Percentiles rank a stretch among this genome's conserved stretches.
Evolutionary conservation across 768 basidiomycete species (phyloP).

Genomic region (Lentinula raphanica): DNA sequence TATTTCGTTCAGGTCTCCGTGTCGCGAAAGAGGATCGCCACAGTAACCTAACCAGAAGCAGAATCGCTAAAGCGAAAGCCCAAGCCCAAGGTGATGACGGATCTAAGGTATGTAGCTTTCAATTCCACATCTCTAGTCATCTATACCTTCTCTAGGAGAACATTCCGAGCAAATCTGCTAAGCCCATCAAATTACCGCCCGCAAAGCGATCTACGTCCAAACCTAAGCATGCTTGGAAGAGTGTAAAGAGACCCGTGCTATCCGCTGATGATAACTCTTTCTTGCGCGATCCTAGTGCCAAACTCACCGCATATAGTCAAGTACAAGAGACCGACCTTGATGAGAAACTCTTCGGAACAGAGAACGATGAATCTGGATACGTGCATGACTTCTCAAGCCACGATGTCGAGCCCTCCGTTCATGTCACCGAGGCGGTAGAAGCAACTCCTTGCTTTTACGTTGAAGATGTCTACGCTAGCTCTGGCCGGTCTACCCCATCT

Average conservation of each 20-base stretch:
- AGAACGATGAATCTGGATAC: not conserved
- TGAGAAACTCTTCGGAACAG: not conserved
- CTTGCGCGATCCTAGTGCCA: not conserved
- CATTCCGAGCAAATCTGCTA: not conserved
- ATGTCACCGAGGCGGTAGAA: not conserved
- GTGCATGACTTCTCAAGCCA: not conserved
- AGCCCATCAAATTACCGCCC: not conserved
- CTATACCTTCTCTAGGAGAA: not conserved
- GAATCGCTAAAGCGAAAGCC: constrained; percentile 6
- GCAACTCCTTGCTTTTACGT: not conserved
- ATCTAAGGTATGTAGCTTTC: not conserved
- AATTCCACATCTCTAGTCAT: not conserved
- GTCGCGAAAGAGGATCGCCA: constrained; percentile 7
- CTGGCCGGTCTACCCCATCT: not conserved
- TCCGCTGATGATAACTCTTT: not conserved
- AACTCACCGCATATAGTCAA: not conserved
- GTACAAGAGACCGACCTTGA: not conserved
- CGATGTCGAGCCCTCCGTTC: not conserved
- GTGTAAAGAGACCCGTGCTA: not conserved
- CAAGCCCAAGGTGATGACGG: not conserved
- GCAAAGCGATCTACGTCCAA: not conserved
- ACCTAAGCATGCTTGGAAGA: not conserved
- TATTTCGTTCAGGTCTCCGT: constrained; percentile 16
- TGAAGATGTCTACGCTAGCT: not conserved
- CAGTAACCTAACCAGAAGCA: constrained; percentile 8